These are phyloP conservation scores for Helicostylum pulchrum DNA, from an alignment of 192 early-diverging fungal genomes.

Conservation along the genomic window DNA sequence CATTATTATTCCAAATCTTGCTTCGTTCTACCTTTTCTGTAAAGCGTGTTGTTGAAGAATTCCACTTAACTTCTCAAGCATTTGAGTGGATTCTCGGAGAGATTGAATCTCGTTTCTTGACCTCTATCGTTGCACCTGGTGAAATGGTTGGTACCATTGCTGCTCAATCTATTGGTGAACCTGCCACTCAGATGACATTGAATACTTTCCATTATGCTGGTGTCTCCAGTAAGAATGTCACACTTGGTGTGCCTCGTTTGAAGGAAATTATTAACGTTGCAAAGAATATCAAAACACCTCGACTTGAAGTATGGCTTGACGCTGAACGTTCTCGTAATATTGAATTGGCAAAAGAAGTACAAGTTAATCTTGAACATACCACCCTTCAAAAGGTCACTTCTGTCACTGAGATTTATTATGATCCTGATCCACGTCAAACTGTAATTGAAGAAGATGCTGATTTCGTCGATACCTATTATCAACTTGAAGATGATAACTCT, in stretches of 20 bases:
- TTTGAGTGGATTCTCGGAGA: constrained; percentile 96
- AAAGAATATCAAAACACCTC: constrained; percentile 82
- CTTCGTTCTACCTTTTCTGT: constrained; percentile 77
- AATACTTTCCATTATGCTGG: constrained; percentile 99
- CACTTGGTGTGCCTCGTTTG: constrained; percentile 98
- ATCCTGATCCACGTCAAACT: constrained; percentile 81
- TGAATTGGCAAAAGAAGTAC: constrained; percentile 84
- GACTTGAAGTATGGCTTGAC: constrained; percentile 83
- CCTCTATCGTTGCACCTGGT: constrained; percentile 92
- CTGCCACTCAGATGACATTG: constrained; percentile 99
- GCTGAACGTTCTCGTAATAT: constrained; percentile 63
- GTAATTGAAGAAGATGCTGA: constrained; percentile 85
- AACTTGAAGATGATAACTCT: constrained; percentile 77
- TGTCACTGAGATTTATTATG: constrained; percentile 93
- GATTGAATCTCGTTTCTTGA: constrained; percentile 88
- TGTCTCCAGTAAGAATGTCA: constrained; percentile 97
- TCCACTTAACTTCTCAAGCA: constrained; percentile 78
- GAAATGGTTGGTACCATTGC: constrained; percentile 97
- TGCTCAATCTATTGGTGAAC: constrained; percentile 97
- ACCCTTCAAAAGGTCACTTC: constrained; percentile 82
- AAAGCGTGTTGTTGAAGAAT: constrained; percentile 87
- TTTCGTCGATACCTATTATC: constrained; percentile 82
- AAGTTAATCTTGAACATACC: constrained; percentile 87
- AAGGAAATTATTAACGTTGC: constrained; percentile 99
- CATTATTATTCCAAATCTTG: constrained; percentile 84